Evolutionary conservation across 768 basidiomycete species (phyloP), one percentile per base, ranked within the genome.

Genomic region (Leucocoprinus sp.): DNA sequence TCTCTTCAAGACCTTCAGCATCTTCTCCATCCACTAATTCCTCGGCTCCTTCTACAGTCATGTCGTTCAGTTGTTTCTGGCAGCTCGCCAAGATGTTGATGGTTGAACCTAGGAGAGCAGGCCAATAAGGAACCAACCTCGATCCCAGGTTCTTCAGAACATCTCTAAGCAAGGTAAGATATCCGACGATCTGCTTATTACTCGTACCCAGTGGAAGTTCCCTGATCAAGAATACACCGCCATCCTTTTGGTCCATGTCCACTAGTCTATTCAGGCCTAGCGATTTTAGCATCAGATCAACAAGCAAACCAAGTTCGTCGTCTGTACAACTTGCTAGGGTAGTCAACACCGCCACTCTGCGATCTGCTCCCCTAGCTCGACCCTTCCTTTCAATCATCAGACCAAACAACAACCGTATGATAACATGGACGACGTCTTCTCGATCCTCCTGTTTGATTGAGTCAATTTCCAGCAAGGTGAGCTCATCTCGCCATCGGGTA

Each of bases 251-350:
- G 21, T 57, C 56, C 12, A 54, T 49, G 24, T 55, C n/a, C n/a
- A n/a, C n/a, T n/a, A n/a, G 51, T 22, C 60, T 54, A 52, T 63
- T 60, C 44, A 63, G 61, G 4, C 67, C 64, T 45, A 93, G 72
- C 0, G 89, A 87, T 40, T 72, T 71, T 31, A 97, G 61, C 91
- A 98, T 98, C 45, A 98, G 69, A 51, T 91, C 83, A 14, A 93
- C 78, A 0, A 99, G 68, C 1, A 89, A 66, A 0, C 66, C 67
- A 5, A 98, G 71, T 57, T 97, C 95, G 12, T 75, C 70, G 34
- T 84, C 71, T 0, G 72, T 69, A 56, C 88, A 93, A 1, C 76
- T 76, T 0, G 73, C 76, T 14, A 98, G 67, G 0, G 82, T 65
- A 12, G 77, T 68, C 31, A 98, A 65, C 17, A 96, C 78, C 1